phyloP scores from a whole-genome alignment of 805 yeast species.

The Cyberlindnera suaveolens region DNA sequence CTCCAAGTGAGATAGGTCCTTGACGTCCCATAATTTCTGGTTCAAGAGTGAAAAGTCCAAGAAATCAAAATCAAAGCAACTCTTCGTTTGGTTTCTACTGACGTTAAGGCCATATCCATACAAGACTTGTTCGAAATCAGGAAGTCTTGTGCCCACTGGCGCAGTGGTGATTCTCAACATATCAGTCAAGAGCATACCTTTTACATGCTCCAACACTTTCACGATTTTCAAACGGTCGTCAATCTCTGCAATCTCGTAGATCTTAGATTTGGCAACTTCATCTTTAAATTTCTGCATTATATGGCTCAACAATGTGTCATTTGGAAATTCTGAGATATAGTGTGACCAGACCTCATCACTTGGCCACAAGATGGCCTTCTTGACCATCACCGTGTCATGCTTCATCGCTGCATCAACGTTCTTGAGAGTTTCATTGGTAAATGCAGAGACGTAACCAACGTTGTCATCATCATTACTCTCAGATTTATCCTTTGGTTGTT shows the following conservation, averaged over 20 bases:
- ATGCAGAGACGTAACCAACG: slow-evolving; percentile 51
- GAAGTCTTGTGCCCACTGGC: slow-evolving; percentile 43
- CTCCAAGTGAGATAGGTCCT: slow-evolving; percentile 37
- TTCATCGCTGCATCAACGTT: slow-evolving; percentile 42
- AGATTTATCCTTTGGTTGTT: background rate
- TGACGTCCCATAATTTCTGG: slow-evolving; percentile 1
- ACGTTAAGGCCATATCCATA: slow-evolving; percentile 40
- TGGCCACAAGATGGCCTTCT: slow-evolving; percentile 75
- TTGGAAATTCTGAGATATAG: slow-evolving; percentile 56
- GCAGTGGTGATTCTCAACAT: slow-evolving; percentile 54
- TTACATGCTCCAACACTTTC: slow-evolving; percentile 34
- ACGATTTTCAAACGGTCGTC: slow-evolving; percentile 31
- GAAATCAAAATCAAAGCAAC: slow-evolving; percentile 45
- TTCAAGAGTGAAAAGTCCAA: slow-evolving; percentile 8
- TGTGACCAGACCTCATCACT: slow-evolving; percentile 63
- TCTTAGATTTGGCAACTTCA: slow-evolving; percentile 26
- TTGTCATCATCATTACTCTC: slow-evolving; percentile 18
- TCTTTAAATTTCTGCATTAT: slow-evolving; percentile 42
- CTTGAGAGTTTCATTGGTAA: slow-evolving; percentile 36
- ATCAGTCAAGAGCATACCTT: slow-evolving; percentile 46
- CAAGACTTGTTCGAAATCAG: slow-evolving; percentile 42
- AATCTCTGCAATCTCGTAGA: slow-evolving; percentile 34
- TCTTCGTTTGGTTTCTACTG: slow-evolving; percentile 36
- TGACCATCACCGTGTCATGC: slow-evolving; percentile 44
- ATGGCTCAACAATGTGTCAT: slow-evolving; percentile 37